These are phyloP conservation scores for Ustilago xerochloae DNA, from an alignment of 1,284 basidiomycete species.

Conservation along the genomic window DNA sequence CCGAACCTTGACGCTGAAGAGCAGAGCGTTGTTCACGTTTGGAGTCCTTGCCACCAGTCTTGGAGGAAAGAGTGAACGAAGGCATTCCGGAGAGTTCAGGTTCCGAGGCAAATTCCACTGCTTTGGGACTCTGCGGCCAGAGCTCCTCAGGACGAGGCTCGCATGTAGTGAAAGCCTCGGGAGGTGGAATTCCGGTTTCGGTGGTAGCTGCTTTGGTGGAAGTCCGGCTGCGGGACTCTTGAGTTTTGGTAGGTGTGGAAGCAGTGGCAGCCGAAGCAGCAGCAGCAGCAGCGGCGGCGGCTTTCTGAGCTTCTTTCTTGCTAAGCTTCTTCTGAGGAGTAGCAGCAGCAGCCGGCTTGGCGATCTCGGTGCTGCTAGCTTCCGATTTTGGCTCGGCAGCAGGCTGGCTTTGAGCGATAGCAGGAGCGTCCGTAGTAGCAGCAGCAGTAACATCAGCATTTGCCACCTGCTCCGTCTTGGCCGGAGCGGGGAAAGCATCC, in stretches of 20 bases:
- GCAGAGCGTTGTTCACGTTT: conserved; percentile 41
- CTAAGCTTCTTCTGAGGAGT: conserved; percentile 25
- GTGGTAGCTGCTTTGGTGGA: conserved; percentile 9
- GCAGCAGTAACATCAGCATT: not conserved
- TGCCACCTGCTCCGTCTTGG: not conserved
- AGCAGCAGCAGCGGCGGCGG: conserved; percentile 19
- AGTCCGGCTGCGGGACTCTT: conserved; percentile 8
- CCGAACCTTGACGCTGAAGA: conserved; percentile 22
- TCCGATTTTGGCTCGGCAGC: not conserved
- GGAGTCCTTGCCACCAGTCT: conserved; percentile 17
- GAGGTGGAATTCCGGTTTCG: conserved; percentile 23
- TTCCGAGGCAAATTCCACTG: conserved; percentile 61
- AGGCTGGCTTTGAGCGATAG: conserved; percentile 2
- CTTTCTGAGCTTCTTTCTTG: conserved; percentile 36
- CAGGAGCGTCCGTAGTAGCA: conserved; percentile 1
- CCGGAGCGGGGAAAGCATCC: conserved; percentile 36
- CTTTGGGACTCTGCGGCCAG: conserved; percentile 60
- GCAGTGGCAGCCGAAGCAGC: conserved; percentile 7
- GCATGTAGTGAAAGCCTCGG: conserved; percentile 23
- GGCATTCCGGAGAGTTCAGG: conserved; percentile 47
- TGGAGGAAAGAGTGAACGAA: conserved; percentile 19
- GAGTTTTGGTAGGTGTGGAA: conserved; percentile 6
- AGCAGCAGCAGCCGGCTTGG: conserved; percentile 5
- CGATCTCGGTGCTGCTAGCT: not conserved
- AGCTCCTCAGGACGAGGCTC: conserved; percentile 56